Evolutionary conservation across 1,139 yeast species (phyloP), one percentile per base, ranked within the genome.

Genomic region (Starmera stellimalicola): DNA sequence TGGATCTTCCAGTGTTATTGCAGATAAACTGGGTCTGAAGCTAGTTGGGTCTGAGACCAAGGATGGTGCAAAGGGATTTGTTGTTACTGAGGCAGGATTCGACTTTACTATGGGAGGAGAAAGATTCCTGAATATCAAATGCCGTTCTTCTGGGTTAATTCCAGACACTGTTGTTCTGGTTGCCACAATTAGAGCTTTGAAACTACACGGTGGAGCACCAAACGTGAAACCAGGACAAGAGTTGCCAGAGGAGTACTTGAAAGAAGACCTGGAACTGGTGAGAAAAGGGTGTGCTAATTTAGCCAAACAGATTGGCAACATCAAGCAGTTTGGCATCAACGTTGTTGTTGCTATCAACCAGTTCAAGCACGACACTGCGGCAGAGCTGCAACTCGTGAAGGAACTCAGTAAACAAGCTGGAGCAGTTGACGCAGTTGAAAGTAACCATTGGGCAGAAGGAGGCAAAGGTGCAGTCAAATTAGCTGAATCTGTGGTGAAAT

Each of bases 101-200:
- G 93, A 81, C 55, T 81, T 81, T 58, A 79, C 91, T 28, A 81
- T 81, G 93, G 93, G 93, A 46, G 93, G 93, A 48, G 93, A 81
- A 62, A 68, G 93, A 56, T 80, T 80, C 57, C 73, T 78, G 60
- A 77, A 80, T 58, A 80, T 81, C 54, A 81, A 81, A 60, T 78
- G 88, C 51, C 73, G 91, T 57, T 66, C 85, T 7, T 76, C 84
- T 28, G 88, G 85, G 2, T 62, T 75, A 42, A 64, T 66, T 39
- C 93, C 93, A 18, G 77, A 80, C 52, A 72, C 77, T 25, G 83
- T 80, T 34, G 87, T 81, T 23, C 63, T 81, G 40, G 93, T 81
- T 39, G 87, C 93, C 25, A 81, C 93, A 27, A 72, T 81, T 4
- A 67, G 91, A 54, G 93, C 91, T 7, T 66, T 81, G 59, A 81